Evolutionary conservation across 495 filamentous ascomycete species (phyloP).

Genomic region (Parachaetomium inaequale): DNA sequence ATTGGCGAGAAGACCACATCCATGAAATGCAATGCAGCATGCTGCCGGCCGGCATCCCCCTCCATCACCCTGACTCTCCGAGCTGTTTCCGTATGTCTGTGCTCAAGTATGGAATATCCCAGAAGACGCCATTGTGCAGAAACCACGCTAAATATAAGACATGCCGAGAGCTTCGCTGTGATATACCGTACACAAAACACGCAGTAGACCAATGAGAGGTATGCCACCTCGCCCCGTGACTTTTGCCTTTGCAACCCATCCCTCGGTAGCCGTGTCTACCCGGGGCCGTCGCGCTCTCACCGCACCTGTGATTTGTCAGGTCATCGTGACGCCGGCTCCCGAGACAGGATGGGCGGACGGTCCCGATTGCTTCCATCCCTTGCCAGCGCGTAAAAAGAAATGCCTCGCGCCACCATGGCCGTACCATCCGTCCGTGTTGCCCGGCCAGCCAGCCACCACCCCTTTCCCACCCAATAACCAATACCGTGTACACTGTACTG

Average conservation of each 20-base stretch:
- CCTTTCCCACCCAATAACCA: not conserved
- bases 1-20: not conserved
- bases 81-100: not conserved
- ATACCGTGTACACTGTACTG: not conserved
- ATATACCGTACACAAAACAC: not conserved
- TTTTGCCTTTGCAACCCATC: not conserved
- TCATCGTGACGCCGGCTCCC: not conserved
- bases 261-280: conserved; percentile 5
- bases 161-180: not conserved
- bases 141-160: not conserved
- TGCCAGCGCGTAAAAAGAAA: not conserved
- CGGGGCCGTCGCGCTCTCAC: not conserved
- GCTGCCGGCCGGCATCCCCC: too few relatives aligned
- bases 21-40: too few relatives aligned
- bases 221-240: not conserved
- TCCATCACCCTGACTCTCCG: not conserved
- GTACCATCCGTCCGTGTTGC: not conserved
- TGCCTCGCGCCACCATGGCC: not conserved
- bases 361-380: not conserved
- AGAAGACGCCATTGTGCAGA: not conserved
- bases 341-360: conserved; percentile 5
- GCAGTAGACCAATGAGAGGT: not conserved
- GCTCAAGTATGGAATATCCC: not conserved
- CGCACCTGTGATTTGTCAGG: not conserved
- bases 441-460: not conserved